Evolutionary conservation across 169 alveolate genomes (phyloP), one percentile per base, ranked within the genome.

Genomic region (Haemoproteus tartakovskyi): DNA sequence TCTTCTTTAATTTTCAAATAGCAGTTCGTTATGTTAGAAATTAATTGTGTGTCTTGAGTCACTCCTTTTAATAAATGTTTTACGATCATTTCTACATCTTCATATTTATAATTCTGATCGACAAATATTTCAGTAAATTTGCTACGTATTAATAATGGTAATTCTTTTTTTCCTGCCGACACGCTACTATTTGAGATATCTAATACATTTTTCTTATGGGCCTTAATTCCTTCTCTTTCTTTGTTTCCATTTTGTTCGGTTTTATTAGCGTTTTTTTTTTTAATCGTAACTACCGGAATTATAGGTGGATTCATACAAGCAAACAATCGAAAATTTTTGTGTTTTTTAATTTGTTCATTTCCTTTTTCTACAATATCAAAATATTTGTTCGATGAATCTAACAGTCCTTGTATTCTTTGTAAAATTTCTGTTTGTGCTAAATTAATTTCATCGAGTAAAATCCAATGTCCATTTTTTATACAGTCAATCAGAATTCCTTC

Each of bases 251-350:
- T 9, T 2, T 50, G 5, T 21, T 21, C 21, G 21, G 36, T 40
- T 33, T 52, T 33, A 29, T 52, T 38, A 59, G 47, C 2, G 27
- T 41, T 36, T 63, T 19, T 26, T 51, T 62, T 48, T 54, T 59
- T 19, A 37, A 54, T 14, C 59, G 18, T 24, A 47, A 45, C 19
- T 60, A 40, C 50, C n/a, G 90, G 93, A 51, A 84, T 89, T 63
- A 83, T 85, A 11, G 97, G 97, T 14, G 99, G 99, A 82, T 98
- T 98, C 99, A 98, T 97, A 88, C 99, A 97, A 27, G 99, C 98
- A 57, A 98, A 96, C 11, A 98, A 79, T 40, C 99, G 90, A 82
- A 98, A 98, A 67, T 95, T 89, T 22, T 95, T 92, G 61, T 97
- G 99, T 24, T 93, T 90, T 60, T 88, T 86, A 14, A 95, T 90